phyloP scores from a whole-genome alignment of 2,329 filamentous ascomycete species.

The Elsinoe arachidis region DNA sequence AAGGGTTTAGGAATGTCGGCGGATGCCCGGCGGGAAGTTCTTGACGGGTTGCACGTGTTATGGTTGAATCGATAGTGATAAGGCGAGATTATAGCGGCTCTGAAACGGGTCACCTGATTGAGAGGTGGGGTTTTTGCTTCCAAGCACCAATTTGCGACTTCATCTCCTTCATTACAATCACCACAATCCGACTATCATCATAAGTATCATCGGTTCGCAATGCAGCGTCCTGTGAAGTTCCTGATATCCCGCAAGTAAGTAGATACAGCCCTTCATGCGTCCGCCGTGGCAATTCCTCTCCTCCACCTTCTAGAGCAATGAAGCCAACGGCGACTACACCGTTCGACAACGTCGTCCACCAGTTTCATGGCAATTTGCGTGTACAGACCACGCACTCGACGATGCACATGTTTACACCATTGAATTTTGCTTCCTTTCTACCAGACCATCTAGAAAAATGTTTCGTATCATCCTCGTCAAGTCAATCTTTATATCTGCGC shows the following conservation, averaged over 20 bases:
- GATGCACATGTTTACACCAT: conserved; percentile 9
- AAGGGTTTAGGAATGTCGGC: neutral
- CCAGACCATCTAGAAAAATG: neutral
- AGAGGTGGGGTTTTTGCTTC: neutral
- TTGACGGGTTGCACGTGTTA: conserved; percentile 10
- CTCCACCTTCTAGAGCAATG: neutral
- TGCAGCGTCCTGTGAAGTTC: neutral
- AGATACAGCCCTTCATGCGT: neutral
- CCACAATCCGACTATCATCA: neutral
- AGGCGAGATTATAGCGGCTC: conserved; percentile 8
- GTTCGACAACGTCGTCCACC: conserved; percentile 9
- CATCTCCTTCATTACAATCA: neutral
- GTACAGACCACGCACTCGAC: conserved; percentile 1
- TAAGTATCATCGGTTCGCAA: neutral
- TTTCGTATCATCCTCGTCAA: conserved; percentile 7
- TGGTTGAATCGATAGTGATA: conserved; percentile 12
- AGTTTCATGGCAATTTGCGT: conserved; percentile 11
- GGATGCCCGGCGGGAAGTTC: neutral
- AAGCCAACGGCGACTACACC: conserved; percentile 6
- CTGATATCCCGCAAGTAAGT: neutral
- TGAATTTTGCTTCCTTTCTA: neutral
- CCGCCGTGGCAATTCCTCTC: neutral
- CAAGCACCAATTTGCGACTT: neutral
- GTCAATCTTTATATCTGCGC: conserved; percentile 10
- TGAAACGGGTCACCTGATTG: neutral